Evolutionary conservation across 1,284 basidiomycete species (phyloP).

Genomic region (Ceratobasidium sp.): DNA sequence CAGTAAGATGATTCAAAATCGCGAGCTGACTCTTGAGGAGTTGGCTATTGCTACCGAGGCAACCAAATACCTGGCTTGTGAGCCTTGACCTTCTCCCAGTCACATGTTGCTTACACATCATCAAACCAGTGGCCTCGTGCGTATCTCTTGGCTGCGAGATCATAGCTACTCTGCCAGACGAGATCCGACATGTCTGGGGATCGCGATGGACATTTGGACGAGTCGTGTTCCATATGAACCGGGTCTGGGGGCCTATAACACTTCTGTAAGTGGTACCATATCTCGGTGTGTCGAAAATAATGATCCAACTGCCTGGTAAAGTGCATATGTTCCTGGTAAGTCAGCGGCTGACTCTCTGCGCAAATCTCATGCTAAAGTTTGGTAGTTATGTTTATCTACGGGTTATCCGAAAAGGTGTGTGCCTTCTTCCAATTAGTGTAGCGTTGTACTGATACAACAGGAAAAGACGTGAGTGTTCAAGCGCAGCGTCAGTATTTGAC

Average conservation of each 20-base stretch:
- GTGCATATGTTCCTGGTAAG: slow-evolving; percentile 8
- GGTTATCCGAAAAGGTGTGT: slow-evolving; percentile 12
- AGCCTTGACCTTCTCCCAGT: not conserved
- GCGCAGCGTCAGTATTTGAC: not conserved
- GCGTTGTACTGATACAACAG: not conserved
- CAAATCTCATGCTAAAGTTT: too few relatives aligned
- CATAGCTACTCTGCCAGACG: not conserved
- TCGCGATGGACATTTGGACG: slow-evolving; percentile 31
- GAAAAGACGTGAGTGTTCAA: not conserved
- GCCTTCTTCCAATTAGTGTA: not conserved
- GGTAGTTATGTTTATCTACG: slow-evolving; percentile 12
- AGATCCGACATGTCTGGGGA: slow-evolving; percentile 5
- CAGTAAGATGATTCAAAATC: too few relatives aligned
- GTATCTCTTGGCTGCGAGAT: slow-evolving; percentile 6
- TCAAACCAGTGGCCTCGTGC: not conserved
- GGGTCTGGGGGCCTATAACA: slow-evolving; percentile 12
- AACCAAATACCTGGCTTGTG: not conserved
- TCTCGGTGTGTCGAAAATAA: not conserved
- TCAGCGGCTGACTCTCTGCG: not conserved
- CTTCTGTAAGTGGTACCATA: slow-evolving; percentile 16
- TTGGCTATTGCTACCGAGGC: not conserved
- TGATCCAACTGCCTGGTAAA: not conserved
- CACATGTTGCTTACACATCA: not conserved
- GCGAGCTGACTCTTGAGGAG: not conserved
- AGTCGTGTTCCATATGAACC: slow-evolving; percentile 30